phyloP scores from a whole-genome alignment of 176 grass and related monocot species.

The Phragmites australis region DNA sequence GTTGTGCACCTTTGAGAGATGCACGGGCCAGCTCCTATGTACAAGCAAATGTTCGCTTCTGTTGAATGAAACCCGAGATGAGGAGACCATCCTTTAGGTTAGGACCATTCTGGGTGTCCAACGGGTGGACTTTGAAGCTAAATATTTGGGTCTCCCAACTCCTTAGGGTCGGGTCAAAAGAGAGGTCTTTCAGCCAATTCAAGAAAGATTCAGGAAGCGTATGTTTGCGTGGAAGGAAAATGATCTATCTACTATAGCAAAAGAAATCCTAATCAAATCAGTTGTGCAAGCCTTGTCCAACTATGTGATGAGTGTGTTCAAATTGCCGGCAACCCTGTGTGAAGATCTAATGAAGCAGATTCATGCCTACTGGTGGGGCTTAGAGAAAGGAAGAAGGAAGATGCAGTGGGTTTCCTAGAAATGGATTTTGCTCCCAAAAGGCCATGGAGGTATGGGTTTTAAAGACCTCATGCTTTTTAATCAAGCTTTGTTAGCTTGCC shows the following conservation, averaged over 20 bases:
- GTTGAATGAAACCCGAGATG: too few species aligned
- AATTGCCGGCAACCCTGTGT: not conserved
- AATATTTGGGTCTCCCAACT: not conserved
- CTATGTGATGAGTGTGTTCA: not conserved
- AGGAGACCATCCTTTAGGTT: too few species aligned
- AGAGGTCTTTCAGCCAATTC: too few species aligned
- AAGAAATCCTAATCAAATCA: not conserved
- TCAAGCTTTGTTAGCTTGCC: not conserved
- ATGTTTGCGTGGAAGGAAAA: not conserved
- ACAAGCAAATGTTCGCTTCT: too few species aligned
- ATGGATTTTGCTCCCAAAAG: not conserved
- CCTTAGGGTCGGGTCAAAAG: not conserved
- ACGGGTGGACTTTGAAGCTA: not conserved
- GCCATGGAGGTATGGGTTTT: not conserved
- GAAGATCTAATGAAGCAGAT: not conserved
- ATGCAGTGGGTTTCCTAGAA: too few species aligned
- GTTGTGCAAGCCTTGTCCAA: not conserved
- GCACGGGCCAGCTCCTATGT: too few species aligned
- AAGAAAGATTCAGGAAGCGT: too few species aligned
- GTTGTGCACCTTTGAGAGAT: too few species aligned
- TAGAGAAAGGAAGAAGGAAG: too few species aligned
- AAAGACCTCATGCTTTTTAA: not conserved
- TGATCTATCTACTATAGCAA: not conserved
- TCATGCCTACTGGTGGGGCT: too few species aligned
- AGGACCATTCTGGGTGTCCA: too few species aligned